A percentile compares a stretch with the other conserved stretches of the same genome.
Evolutionary conservation across 164 flowering plant species (phyloP).

Genomic region (Protea cynaroides): DNA sequence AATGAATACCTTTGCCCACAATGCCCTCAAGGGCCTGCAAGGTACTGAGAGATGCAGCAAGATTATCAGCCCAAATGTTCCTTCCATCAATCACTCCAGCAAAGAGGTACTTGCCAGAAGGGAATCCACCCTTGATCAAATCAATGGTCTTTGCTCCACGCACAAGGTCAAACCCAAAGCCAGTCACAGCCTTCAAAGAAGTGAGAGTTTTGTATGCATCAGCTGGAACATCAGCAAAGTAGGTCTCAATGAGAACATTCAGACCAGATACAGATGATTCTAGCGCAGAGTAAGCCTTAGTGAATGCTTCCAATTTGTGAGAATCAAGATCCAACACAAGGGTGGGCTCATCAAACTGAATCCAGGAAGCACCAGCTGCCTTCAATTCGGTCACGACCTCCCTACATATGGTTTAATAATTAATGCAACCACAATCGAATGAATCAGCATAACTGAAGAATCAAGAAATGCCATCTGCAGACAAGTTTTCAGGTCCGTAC

Average conservation of each 20-base stretch:
- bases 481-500: slow-evolving; percentile 29
- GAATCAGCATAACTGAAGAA: not conserved
- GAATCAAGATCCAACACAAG: slow-evolving; percentile 52
- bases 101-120: slow-evolving; percentile 55
- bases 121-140: slow-evolving; percentile 52
- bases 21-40: slow-evolving; percentile 48
- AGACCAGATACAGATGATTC: slow-evolving; percentile 52
- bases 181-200: slow-evolving; percentile 55
- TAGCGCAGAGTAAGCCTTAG: slow-evolving; percentile 50
- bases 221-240: slow-evolving; percentile 58
- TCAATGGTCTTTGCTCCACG: slow-evolving; percentile 67
- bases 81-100: slow-evolving; percentile 83
- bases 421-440: not conserved
- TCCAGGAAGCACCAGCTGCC: slow-evolving; percentile 70
- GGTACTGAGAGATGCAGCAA: slow-evolving; percentile 44
- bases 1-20: slow-evolving; percentile 62
- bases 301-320: slow-evolving; percentile 50
- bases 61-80: slow-evolving; percentile 80
- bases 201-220: slow-evolving; percentile 52
- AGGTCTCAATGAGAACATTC: slow-evolving; percentile 49
- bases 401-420: slow-evolving; percentile 22
- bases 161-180: slow-evolving; percentile 56
- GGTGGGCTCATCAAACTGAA: slow-evolving; percentile 74
- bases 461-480: not conserved
- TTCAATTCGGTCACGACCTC: slow-evolving; percentile 59